Evolutionary conservation across 768 basidiomycete species (phyloP).

Genomic region (Auriscalpium microsporum): DNA sequence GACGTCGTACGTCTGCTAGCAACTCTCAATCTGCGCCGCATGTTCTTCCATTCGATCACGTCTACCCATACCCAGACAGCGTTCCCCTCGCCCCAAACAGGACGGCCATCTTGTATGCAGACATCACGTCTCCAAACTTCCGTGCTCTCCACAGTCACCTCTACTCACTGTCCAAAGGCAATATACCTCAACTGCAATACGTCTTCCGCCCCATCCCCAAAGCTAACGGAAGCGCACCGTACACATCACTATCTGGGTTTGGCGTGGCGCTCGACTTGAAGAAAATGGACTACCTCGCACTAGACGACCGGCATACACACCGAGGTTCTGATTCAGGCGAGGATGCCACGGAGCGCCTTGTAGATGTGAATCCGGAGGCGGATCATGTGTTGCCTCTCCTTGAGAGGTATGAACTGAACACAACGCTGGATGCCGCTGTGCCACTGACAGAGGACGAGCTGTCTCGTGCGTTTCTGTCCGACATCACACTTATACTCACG

Average conservation of each 20-base stretch:
- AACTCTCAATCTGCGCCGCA: slow-evolving; percentile 30
- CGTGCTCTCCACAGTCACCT: slow-evolving; percentile 62
- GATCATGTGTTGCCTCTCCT: slow-evolving; percentile 13
- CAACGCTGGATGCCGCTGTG: slow-evolving; percentile 31
- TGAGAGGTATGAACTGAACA: slow-evolving; percentile 24
- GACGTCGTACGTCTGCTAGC: too few species aligned
- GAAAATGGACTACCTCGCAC: slow-evolving; percentile 92
- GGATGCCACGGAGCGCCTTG: background rate
- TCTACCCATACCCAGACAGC: slow-evolving; percentile 39
- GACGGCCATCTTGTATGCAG: slow-evolving; percentile 74
- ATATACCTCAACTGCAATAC: slow-evolving; percentile 52
- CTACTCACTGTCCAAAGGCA: slow-evolving; percentile 35
- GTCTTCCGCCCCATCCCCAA: slow-evolving; percentile 65
- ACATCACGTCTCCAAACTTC: slow-evolving; percentile 58
- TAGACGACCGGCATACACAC: slow-evolving; percentile 69
- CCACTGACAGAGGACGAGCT: slow-evolving; percentile 44
- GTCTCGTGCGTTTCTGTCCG: background rate
- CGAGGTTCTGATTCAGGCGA: background rate
- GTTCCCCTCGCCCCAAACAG: slow-evolving; percentile 39
- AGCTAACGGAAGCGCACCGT: slow-evolving; percentile 12
- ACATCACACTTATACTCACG: slow-evolving; percentile 48
- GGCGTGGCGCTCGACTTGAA: slow-evolving; percentile 91
- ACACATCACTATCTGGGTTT: slow-evolving; percentile 69
- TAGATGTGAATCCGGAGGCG: slow-evolving; percentile 2
- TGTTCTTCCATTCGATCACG: slow-evolving; percentile 71